Evolutionary conservation across 371 early-diverging fungal species (phyloP).

Genomic region (Syncephalastrum monosporum): DNA sequence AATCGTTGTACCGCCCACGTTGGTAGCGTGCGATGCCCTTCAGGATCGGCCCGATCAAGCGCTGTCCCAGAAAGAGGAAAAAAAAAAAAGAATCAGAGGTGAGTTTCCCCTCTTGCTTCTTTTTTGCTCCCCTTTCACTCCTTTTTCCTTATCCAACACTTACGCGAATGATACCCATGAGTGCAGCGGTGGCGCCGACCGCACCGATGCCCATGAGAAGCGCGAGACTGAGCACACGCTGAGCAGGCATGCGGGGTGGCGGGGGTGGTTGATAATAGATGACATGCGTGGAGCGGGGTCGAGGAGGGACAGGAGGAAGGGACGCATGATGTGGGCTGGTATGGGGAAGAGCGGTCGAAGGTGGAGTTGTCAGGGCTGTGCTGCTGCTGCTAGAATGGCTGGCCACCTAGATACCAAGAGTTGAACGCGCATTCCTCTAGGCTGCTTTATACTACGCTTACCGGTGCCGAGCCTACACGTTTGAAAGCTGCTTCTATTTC

Average conservation of each 20-base stretch:
- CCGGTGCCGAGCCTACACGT: conserved; percentile 21
- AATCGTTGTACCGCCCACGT: conserved; percentile 18
- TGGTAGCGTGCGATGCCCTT: conserved; percentile 14
- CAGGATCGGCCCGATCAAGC: conserved; percentile 17
- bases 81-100: not conserved
- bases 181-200: conserved; percentile 38
- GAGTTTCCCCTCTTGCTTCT: not conserved
- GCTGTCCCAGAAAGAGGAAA: conserved; percentile 5
- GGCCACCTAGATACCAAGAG: not conserved
- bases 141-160: not conserved
- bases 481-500: conserved; percentile 63
- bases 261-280: conserved; percentile 33
- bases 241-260: conserved; percentile 28
- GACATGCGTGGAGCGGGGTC: conserved; percentile 19
- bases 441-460: not conserved
- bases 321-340: conserved; percentile 2
- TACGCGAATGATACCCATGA: conserved; percentile 44
- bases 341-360: not conserved
- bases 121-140: not conserved
- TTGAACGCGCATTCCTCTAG: not conserved
- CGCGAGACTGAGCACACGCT: conserved; percentile 38
- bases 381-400: not conserved
- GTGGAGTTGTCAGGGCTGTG: not conserved
- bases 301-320: conserved; percentile 14
- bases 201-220: conserved; percentile 38